Base-by-base conservation (phyloP, 306 rosid genomes). In the Prunus mume region DNA sequence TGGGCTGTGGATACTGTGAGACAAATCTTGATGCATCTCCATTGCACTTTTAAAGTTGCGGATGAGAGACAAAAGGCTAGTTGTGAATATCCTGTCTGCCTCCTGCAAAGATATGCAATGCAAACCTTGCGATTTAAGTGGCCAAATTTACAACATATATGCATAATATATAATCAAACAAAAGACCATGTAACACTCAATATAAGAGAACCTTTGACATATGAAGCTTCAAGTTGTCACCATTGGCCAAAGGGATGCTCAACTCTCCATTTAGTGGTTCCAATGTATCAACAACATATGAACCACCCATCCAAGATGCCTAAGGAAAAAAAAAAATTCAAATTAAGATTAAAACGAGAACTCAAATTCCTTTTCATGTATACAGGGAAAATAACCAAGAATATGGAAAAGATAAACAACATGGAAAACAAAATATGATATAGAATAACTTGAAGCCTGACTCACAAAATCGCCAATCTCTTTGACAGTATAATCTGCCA, bases 241-340 rank as follows among this genome's bases (percentile, higher is more conserved):
- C 91, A 75, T 85, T 85, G 61, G 83, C 81, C 88, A 90, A 80
- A 27, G 93, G 90, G 75, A 96, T 77, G 67, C 80, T 83, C 71
- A 96, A 83, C 83, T 88, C 87, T 82, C 99, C 98, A 73, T 88
- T 85, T 75, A 88, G 66, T 65, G 87, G 83, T 86, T 88, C 88
- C 62, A 57, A 41, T 68, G 83, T 45, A 85, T 90, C 89, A 45
- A 81, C 71, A 71, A 65, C 69, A 86, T 96, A 96, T 68, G 96
- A 88, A 79, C 99, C 99, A 70, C 89, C 93, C 76, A 96, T 86
- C 92, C 87, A 83, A 77, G 96, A 91, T 72, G 93, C 93, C 99
- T 95, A 78, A 61, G 77, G 54, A 64, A 56, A 52, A 6, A 63
- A 73, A 69, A 65, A 73, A 24, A 28, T 30, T 34, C 61, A 25